These are phyloP conservation scores for Pleurotus djamor DNA, from an alignment of 768 basidiomycete species.

Conservation along the genomic window DNA sequence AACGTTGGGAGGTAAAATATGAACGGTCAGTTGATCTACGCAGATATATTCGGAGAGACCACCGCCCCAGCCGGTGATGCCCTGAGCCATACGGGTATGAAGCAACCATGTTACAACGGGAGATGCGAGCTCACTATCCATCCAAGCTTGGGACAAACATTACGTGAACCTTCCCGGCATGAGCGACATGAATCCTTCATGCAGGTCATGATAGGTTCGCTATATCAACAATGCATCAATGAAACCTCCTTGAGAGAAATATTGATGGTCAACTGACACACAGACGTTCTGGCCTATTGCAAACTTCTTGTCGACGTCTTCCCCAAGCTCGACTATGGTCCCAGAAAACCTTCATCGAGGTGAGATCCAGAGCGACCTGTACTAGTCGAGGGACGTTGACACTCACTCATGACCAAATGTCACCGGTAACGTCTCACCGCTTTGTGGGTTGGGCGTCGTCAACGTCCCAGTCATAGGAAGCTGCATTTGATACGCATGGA, in stretches of 20 bases:
- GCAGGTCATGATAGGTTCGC: constrained; percentile 42
- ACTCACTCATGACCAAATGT: constrained; percentile 46
- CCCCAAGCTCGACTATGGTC: constrained; percentile 29
- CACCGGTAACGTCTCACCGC: constrained; percentile 36
- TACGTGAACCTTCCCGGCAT: constrained; percentile 28
- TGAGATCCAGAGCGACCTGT: background rate
- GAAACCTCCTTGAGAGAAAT: too few species aligned
- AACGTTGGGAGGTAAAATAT: constrained; percentile 33
- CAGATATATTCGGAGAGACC: constrained; percentile 42
- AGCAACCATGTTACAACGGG: background rate
- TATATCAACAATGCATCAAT: constrained; percentile 11
- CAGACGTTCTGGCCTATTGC: constrained; percentile 30
- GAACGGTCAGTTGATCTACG: constrained; percentile 29
- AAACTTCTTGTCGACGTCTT: constrained; percentile 30
- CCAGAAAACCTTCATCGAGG: constrained; percentile 26
- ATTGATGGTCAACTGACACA: constrained; percentile 17
- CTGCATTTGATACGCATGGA: constrained; percentile 36
- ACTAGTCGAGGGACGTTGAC: background rate
- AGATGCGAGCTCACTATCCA: constrained; percentile 28
- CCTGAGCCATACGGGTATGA: constrained; percentile 19
- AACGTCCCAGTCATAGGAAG: constrained; percentile 25
- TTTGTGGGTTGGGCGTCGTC: constrained; percentile 29
- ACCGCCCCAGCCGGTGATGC: constrained; percentile 35
- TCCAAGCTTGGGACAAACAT: constrained; percentile 28
- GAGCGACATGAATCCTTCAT: constrained; percentile 25